phyloP scores from a whole-genome alignment of 495 filamentous ascomycete genomes.

The Amniculicola lignicola region DNA sequence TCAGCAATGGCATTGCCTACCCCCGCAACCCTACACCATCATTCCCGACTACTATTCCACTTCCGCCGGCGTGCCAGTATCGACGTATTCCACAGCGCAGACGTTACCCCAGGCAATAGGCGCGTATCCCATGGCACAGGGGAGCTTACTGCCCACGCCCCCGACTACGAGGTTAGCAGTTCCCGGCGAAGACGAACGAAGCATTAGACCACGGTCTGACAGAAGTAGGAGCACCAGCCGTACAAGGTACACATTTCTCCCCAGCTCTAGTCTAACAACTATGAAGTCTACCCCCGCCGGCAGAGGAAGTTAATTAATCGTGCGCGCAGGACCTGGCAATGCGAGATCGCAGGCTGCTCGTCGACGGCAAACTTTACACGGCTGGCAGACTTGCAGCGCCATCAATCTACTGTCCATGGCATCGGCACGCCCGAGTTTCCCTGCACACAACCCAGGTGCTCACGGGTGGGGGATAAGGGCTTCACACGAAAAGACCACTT shows the following conservation, averaged over 20 bases:
- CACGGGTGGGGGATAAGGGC: constrained; percentile 27
- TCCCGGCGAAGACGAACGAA: constrained; percentile 5
- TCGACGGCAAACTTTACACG: constrained; percentile 49
- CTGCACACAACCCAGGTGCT: constrained; percentile 25
- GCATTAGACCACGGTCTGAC: no score
- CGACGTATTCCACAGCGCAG: neutral
- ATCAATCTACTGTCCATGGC: constrained; percentile 51
- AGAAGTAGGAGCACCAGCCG: constrained; percentile 18
- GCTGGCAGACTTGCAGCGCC: constrained; percentile 54
- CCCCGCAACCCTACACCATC: constrained; percentile 19
- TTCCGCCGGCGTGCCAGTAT: no score
- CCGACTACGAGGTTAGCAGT: constrained; percentile 20
- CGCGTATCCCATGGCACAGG: no score
- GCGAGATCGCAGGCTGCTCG: constrained; percentile 47
- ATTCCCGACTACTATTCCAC: constrained; percentile 13
- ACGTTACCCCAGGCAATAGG: neutral
- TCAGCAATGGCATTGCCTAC: constrained; percentile 17
- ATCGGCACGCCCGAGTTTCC: constrained; percentile 19
- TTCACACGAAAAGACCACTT: constrained; percentile 35
- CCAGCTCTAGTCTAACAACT: neutral
- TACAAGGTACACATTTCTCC: constrained; percentile 1
- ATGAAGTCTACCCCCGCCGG: no score
- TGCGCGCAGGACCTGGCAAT: constrained; percentile 43
- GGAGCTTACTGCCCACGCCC: no score
- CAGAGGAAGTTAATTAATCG: neutral